These are phyloP conservation scores for Reutealis trisperma DNA, from an alignment of 345 rosid species.

Conservation along the genomic window DNA sequence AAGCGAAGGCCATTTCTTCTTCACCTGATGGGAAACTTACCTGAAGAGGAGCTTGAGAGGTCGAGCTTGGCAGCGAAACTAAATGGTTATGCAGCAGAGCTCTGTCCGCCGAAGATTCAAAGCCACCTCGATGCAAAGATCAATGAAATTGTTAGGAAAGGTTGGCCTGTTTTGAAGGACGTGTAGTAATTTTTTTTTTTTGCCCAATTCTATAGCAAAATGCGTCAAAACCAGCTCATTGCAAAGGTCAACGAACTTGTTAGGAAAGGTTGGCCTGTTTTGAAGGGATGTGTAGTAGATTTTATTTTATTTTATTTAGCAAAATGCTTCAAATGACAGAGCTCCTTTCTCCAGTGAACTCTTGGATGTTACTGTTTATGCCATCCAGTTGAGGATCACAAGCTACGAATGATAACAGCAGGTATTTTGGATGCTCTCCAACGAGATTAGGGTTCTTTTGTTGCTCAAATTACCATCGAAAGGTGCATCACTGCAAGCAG, in stretches of 20 bases:
- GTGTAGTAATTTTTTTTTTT: constrained; percentile 26
- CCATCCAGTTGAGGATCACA: background rate
- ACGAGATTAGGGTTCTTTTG: background rate
- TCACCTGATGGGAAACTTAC: constrained; percentile 81
- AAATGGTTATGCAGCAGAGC: constrained; percentile 80
- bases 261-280: constrained; percentile 87
- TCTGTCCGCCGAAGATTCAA: constrained; percentile 66
- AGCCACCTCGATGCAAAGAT: constrained; percentile 62
- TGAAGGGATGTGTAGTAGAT: constrained; percentile 50
- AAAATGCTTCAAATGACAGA: background rate
- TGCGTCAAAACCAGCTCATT: constrained; percentile 42
- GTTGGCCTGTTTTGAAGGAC: constrained; percentile 78
- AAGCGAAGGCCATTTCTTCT: constrained; percentile 73
- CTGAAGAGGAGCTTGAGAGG: constrained; percentile 76
- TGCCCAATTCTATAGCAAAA: background rate
- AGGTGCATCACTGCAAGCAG: too few species aligned
- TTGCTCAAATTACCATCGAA: background rate
- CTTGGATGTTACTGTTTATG: background rate
- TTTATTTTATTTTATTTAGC: background rate
- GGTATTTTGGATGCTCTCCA: background rate
- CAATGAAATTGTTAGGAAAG: constrained; percentile 67
- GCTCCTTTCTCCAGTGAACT: background rate
- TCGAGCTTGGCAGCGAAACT: constrained; percentile 74
- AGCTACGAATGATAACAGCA: background rate
- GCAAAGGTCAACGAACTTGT: constrained; percentile 64